Evolutionary conservation across 192 early-diverging fungal species (phyloP).

Genomic region (Haplosporangium gracile): DNA sequence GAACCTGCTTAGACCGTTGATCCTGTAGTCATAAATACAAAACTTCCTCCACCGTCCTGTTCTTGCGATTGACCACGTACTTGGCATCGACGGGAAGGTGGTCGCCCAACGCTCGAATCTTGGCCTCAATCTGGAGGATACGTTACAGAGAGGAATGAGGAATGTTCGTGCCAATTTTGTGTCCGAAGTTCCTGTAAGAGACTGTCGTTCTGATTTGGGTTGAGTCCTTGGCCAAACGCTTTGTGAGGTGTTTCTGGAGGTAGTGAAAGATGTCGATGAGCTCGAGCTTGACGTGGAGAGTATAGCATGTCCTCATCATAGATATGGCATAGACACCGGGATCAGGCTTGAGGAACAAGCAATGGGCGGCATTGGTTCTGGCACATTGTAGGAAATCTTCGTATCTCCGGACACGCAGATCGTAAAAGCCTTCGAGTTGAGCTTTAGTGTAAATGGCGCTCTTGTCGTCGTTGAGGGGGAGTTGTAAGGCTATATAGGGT

Average conservation of each 20-base stretch:
- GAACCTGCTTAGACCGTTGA: too few relatives aligned
- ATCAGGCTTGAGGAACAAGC: not conserved
- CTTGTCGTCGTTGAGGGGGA: too few relatives aligned
- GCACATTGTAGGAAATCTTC: not conserved
- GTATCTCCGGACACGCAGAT: not conserved
- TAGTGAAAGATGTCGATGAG: conserved; percentile 18
- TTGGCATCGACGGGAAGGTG: too few relatives aligned
- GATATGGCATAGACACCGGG: not conserved
- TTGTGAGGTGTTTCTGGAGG: not conserved
- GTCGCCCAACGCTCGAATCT: too few relatives aligned
- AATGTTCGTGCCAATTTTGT: conserved; percentile 1
- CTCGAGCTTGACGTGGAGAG: conserved; percentile 9
- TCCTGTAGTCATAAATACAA: too few relatives aligned
- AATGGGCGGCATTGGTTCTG: not conserved
- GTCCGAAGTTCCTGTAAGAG: conserved; percentile 4
- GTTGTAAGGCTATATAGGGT: too few relatives aligned
- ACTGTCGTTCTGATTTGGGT: not conserved
- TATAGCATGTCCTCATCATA: not conserved
- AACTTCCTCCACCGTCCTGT: too few relatives aligned
- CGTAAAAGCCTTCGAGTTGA: not conserved
- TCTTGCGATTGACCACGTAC: too few relatives aligned
- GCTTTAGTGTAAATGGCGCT: not conserved
- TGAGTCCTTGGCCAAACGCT: too few relatives aligned
- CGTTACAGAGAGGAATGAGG: not conserved
- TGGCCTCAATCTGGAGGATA: conserved; percentile 5